Base-by-base conservation (phyloP, 129 eudicot species). In the Calendula officinalis region DNA sequence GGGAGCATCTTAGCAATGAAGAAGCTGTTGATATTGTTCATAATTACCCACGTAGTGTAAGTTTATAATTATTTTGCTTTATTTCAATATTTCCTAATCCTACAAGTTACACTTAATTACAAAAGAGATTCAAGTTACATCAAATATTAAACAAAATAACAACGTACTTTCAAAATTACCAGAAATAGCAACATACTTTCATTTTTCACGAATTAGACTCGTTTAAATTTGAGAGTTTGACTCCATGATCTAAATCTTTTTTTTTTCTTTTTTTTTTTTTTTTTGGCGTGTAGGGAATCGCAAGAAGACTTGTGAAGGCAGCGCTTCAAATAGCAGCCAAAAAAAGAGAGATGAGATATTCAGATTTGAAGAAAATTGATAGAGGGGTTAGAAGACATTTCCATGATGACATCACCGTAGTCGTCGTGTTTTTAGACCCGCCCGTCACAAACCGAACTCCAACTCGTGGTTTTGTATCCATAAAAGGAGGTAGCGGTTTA, bases 351-450 rank as follows among this genome's bases (percentile, higher is more conserved):
- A 92, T 92, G 98, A 80, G 98, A 69, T 92, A 85, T 72, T 78
- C 95, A 2, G 98, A 92, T 84, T 75, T 92, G 51, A 88, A 88
- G 86, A 92, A 88, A 74, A 92, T 92, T 5, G 98, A 85, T 56
- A 64, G 95, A 71, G 98, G 98, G 37, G 95, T 92, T 10, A 85
- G 98, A 68, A 85, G 98, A 75, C 98, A 92, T 85, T 92, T 92
- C 70, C 98, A 92, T 44, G 98, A 92, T 34, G 98, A 92, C 73
- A 88, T 92, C 27, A 87, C 91, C 0, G 96, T 85, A 14, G 84
- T 92, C 12, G 95, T 91, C 13, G 82, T 92, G 66, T 92, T 78
- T 74, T 69, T 92, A 36, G 95, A 92, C 68, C 85, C 67, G 8
- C 78, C 78, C 17, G 64, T 70, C 47, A 53, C 74, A 30, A 76